Conservation (phyloP, 768 basidiomycete genomes). For the Phaffia australis region DNA sequence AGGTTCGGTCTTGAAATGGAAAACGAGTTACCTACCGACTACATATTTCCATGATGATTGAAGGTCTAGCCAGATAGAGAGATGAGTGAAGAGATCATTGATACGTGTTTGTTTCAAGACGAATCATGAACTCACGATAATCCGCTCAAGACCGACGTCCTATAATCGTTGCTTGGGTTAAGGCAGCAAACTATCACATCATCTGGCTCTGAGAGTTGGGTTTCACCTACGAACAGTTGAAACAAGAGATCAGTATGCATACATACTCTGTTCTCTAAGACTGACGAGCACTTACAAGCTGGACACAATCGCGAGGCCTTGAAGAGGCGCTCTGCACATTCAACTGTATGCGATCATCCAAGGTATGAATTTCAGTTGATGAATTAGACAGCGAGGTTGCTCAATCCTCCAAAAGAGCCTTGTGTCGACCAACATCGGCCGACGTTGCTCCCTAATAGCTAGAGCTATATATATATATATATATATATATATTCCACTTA, state of each 20-base stretch:
- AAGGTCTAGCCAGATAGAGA: slow-evolving; percentile 1
- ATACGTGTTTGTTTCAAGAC: background rate
- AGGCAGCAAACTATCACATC: slow-evolving; percentile 20
- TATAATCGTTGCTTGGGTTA: slow-evolving; percentile 31
- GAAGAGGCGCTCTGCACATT: slow-evolving; percentile 32
- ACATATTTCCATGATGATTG: slow-evolving; percentile 24
- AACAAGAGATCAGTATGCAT: background rate
- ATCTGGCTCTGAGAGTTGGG: slow-evolving; percentile 27
- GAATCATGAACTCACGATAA: background rate
- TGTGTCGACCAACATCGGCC: no score
- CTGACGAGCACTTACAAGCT: slow-evolving; percentile 19
- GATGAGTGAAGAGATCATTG: background rate
- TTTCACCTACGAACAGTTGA: slow-evolving; percentile 20
- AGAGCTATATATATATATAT: no score
- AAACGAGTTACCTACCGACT: background rate
- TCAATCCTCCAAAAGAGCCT: no score
- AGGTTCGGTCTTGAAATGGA: background rate
- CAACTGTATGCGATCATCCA: slow-evolving; percentile 9
- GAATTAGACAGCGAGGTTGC: background rate
- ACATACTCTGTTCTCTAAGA: background rate
- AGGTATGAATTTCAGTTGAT: background rate
- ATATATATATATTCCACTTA: background rate
- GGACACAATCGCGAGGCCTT: slow-evolving; percentile 28
- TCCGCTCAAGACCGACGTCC: slow-evolving; percentile 18
- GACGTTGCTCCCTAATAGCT: no score